Conservation (phyloP, 176 grass and related monocot genomes). For the Raddia distichophylla region DNA sequence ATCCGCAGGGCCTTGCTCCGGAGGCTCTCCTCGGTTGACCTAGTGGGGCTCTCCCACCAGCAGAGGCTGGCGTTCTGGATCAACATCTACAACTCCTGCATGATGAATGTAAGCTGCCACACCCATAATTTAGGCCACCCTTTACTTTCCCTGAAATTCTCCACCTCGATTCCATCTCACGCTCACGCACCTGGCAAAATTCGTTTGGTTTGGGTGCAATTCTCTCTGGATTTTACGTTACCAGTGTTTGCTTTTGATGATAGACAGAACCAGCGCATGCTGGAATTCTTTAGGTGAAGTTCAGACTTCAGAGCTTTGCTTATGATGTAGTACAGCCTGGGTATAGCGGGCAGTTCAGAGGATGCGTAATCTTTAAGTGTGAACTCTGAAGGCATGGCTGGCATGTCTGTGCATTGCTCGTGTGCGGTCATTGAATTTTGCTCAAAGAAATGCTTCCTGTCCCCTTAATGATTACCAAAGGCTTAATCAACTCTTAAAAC, state of each 20-base stretch:
- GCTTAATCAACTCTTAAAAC: not conserved
- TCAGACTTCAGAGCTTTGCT: not conserved
- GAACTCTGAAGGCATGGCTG: constrained; percentile 28
- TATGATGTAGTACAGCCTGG: constrained; percentile 14
- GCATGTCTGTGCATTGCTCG: constrained; percentile 36
- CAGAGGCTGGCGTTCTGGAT: constrained; percentile 99
- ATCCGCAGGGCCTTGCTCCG: constrained; percentile 69
- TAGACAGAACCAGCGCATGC: not conserved
- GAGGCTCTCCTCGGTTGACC: constrained; percentile 66
- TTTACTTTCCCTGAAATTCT: not conserved
- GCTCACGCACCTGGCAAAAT: constrained; percentile 13
- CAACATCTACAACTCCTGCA: constrained; percentile 94
- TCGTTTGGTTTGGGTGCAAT: not conserved
- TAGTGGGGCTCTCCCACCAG: constrained; percentile 73
- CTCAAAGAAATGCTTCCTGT: constrained; percentile 40
- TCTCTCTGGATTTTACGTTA: not conserved
- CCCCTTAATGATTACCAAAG: constrained; percentile 34
- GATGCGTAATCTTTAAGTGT: constrained; percentile 38
- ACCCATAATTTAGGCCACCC: not conserved
- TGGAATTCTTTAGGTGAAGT: not conserved
- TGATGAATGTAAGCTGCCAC: constrained; percentile 85
- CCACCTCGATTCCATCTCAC: not conserved
- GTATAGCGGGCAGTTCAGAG: constrained; percentile 3
- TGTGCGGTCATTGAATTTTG: not conserved
- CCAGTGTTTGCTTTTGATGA: not conserved